phyloP scores from a whole-genome alignment of 768 basidiomycete genomes.

The Kwoniella heveanensis region DNA sequence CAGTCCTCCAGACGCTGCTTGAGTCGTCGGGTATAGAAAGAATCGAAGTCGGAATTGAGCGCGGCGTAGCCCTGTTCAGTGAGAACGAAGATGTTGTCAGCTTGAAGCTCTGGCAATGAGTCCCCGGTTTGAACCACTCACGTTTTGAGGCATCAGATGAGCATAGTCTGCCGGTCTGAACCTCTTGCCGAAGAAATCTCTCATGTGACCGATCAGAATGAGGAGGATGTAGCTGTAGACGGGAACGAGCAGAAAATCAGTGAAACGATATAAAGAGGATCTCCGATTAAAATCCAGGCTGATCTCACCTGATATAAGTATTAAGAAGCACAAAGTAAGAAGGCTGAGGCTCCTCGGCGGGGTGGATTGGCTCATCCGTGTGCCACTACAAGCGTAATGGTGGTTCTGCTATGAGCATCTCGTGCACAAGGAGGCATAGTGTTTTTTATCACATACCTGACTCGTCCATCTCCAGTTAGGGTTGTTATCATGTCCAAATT shows the following conservation, averaged over 20 bases:
- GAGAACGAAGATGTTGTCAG: neutral
- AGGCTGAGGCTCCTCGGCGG: constrained; percentile 70
- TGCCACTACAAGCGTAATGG: constrained; percentile 45
- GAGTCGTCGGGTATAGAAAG: constrained; percentile 95
- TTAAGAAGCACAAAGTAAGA: constrained; percentile 89
- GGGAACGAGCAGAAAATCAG: too few relatives aligned
- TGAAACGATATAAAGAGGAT: too few relatives aligned
- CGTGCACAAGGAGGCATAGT: neutral
- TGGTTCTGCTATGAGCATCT: too few relatives aligned
- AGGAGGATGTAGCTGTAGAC: constrained; percentile 77
- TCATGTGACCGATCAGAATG: constrained; percentile 85
- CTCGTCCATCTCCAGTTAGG: constrained; percentile 64
- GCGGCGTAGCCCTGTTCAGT: constrained; percentile 83
- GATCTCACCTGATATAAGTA: constrained; percentile 68
- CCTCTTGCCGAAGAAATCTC: constrained; percentile 92
- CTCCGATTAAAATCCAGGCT: too few relatives aligned
- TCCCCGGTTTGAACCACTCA: constrained; percentile 58
- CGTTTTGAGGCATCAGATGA: constrained; percentile 80
- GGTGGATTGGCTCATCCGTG: constrained; percentile 50
- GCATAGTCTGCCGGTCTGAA: constrained; percentile 69
- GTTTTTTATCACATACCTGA: constrained; percentile 36
- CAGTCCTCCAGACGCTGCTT: constrained; percentile 94
- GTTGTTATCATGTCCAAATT: constrained; percentile 88
- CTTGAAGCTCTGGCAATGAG: neutral
- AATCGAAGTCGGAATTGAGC: constrained; percentile 96